phyloP scores from a whole-genome alignment of 495 filamentous ascomycete genomes.

The Hypoxylon perforatum region DNA sequence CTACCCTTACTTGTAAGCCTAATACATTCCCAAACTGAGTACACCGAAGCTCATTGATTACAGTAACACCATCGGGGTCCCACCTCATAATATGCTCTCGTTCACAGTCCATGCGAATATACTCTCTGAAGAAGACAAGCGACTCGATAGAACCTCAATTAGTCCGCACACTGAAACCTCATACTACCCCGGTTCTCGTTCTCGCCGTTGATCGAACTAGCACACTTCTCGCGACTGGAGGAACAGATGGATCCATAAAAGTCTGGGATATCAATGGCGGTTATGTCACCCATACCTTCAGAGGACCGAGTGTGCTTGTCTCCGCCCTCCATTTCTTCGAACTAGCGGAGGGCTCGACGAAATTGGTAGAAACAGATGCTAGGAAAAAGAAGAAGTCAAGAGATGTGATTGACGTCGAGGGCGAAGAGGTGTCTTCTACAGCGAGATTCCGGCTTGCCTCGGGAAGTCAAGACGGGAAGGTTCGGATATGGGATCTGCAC shows the following conservation, averaged over 20 bases:
- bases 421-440: conserved; percentile 50
- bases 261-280: conserved; percentile 95
- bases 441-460: conserved; percentile 82
- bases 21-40: conserved; percentile 2
- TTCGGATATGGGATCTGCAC: conserved; percentile 90
- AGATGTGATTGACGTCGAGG: conserved; percentile 55
- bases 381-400: conserved; percentile 58
- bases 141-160: conserved; percentile 72
- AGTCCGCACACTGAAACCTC: conserved; percentile 86
- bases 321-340: conserved; percentile 94
- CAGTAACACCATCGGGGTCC: conserved; percentile 87
- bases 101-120: conserved; percentile 93
- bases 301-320: conserved; percentile 88
- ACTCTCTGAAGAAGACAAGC: conserved; percentile 69
- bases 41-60: conserved; percentile 21
- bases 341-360: conserved; percentile 58
- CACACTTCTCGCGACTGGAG: conserved; percentile 90
- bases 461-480: conserved; percentile 90
- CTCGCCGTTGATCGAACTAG: conserved; percentile 84
- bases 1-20: conserved; percentile 79
- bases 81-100: conserved; percentile 92
- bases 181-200: conserved; percentile 86
- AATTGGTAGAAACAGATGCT: conserved; percentile 33
- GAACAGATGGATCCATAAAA: conserved; percentile 91
- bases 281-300: conserved; percentile 93